A percentile compares a stretch with the other conserved stretches of the same genome.
Conservation (phyloP, 495 filamentous ascomycete species). For the Haplographium delicatum region DNA sequence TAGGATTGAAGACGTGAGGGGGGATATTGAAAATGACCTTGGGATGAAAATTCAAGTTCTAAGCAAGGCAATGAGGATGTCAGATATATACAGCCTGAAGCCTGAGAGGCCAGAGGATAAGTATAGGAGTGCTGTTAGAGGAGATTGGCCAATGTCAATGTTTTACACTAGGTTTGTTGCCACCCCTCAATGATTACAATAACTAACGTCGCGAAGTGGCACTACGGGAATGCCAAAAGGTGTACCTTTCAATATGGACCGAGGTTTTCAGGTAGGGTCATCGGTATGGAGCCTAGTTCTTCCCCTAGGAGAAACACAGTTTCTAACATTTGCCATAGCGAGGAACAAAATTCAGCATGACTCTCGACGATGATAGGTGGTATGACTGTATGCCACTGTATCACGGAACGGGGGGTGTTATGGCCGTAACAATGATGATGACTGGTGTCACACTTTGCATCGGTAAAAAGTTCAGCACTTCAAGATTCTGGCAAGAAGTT, state of each 20-base stretch:
- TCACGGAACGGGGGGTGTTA: conserved; percentile 61
- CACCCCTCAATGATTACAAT: neutral
- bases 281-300: too few species aligned
- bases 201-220: conserved; percentile 23
- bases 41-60: conserved; percentile 51
- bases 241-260: conserved; percentile 27
- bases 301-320: too few species aligned
- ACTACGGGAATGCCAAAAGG: conserved; percentile 51
- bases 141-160: conserved; percentile 49
- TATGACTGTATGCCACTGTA: conserved; percentile 80
- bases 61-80: conserved; percentile 37
- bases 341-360: conserved; percentile 40
- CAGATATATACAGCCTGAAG: conserved; percentile 44
- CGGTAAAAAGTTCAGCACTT: conserved; percentile 63
- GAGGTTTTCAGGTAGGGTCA: conserved; percentile 19
- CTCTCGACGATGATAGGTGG: conserved; percentile 52
- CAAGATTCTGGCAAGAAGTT: conserved; percentile 70
- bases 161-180: conserved; percentile 56
- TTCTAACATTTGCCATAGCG: too few species aligned
- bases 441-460: conserved; percentile 59
- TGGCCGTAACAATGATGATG: conserved; percentile 47
- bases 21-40: conserved; percentile 42
- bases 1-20: conserved; percentile 49
- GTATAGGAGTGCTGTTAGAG: conserved; percentile 40
- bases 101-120: conserved; percentile 45